Conservation (phyloP, 345 rosid genomes). For the Hirschfeldia incana region DNA sequence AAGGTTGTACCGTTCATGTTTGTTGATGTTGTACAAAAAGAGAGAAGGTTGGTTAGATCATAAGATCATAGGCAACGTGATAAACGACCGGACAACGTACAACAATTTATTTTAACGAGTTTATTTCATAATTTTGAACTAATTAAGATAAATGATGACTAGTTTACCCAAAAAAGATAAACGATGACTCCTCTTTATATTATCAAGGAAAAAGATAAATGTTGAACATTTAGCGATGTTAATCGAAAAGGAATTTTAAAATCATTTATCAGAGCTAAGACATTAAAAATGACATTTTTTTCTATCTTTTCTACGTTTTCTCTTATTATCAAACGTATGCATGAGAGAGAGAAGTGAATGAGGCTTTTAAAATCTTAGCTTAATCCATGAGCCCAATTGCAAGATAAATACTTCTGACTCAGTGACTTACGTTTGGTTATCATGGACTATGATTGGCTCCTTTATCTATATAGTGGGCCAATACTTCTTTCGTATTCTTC, state of each 20-base stretch:
- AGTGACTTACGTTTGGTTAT: neutral
- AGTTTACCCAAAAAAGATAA: too few relatives aligned
- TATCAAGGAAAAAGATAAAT: too few relatives aligned
- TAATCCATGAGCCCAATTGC: conserved; percentile 8
- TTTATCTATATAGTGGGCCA: neutral
- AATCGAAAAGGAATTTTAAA: neutral
- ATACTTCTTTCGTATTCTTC: neutral
- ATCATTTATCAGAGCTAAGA: neutral
- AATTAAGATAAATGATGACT: neutral
- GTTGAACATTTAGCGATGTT: neutral
- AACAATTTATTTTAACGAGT: neutral
- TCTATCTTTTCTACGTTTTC: neutral
- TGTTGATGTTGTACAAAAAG: too few relatives aligned
- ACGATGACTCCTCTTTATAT: too few relatives aligned
- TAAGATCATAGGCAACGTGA: neutral
- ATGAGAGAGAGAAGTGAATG: neutral
- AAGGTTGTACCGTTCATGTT: too few relatives aligned
- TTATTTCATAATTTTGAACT: neutral
- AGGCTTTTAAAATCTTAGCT: neutral
- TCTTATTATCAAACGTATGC: neutral
- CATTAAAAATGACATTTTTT: neutral
- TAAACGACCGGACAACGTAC: conserved; percentile 37
- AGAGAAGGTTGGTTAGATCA: too few relatives aligned
- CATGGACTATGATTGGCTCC: neutral
- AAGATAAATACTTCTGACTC: neutral